These are phyloP conservation scores for Solanum gandarillasii DNA, from an alignment of 257 asterid genomes.

Conservation along the genomic window DNA sequence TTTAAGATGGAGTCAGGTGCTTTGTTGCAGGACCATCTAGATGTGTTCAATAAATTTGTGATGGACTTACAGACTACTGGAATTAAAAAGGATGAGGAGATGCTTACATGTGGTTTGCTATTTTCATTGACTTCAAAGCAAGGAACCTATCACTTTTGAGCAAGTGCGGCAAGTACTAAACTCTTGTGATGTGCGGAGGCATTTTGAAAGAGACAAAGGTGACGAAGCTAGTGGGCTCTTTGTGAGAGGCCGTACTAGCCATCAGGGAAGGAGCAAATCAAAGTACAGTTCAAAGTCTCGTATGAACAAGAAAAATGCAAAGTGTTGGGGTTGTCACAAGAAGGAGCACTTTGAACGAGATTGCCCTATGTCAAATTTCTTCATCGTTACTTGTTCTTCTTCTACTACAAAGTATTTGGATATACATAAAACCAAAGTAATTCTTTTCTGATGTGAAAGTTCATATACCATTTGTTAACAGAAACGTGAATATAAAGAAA, in stretches of 20 bases:
- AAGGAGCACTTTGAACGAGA: background rate
- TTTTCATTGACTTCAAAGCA: background rate
- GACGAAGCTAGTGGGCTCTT: background rate
- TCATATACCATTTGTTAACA: too few relatives aligned
- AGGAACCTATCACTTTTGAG: background rate
- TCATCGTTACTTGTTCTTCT: background rate
- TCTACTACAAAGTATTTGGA: background rate
- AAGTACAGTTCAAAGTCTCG: background rate
- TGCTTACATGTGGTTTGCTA: background rate
- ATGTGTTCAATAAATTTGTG: background rate
- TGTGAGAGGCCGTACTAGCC: background rate
- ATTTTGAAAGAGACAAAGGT: too few relatives aligned
- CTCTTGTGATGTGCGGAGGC: background rate
- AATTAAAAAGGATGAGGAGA: background rate
- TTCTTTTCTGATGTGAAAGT: background rate
- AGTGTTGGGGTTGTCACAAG: background rate
- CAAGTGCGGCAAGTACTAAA: background rate
- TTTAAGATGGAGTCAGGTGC: background rate
- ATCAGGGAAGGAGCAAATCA: background rate
- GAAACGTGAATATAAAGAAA: background rate
- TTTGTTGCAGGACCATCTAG: background rate
- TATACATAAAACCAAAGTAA: background rate
- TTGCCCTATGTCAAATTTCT: background rate
- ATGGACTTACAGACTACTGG: background rate
- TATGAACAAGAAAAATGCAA: background rate